phyloP scores from a whole-genome alignment of 2,329 filamentous ascomycete species.

The Penicillium aurantiogriseum region DNA sequence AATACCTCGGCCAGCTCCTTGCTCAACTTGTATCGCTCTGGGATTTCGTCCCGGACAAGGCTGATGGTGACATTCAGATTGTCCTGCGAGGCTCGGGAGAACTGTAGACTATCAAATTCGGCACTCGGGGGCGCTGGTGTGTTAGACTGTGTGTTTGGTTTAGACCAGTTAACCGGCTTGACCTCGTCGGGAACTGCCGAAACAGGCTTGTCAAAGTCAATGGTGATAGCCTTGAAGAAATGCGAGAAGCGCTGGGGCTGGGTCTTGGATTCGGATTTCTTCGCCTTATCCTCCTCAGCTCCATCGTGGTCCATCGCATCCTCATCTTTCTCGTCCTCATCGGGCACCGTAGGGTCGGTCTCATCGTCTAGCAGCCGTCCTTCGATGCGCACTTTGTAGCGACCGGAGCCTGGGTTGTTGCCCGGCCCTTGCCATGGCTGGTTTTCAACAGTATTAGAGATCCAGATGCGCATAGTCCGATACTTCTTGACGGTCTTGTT shows the following conservation, averaged over 20 bases:
- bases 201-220: slow-evolving; percentile 51
- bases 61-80: slow-evolving; percentile 90
- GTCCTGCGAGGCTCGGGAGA: slow-evolving; percentile 88
- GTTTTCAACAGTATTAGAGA: slow-evolving; percentile 90
- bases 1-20: slow-evolving; percentile 77
- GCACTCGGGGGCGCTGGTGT: slow-evolving; percentile 60
- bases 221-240: slow-evolving; percentile 53
- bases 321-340: slow-evolving; percentile 44
- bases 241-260: slow-evolving; percentile 47
- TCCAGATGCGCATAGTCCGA: slow-evolving; percentile 86
- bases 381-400: slow-evolving; percentile 87
- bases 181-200: slow-evolving; percentile 44
- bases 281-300: slow-evolving; percentile 31
- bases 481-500: slow-evolving; percentile 74
- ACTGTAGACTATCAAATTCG: slow-evolving; percentile 88
- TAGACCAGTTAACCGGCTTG: slow-evolving; percentile 75
- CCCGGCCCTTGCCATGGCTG: slow-evolving; percentile 75
- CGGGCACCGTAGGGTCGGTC: slow-evolving; percentile 52
- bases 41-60: slow-evolving; percentile 76
- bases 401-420: slow-evolving; percentile 38
- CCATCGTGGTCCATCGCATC: slow-evolving; percentile 63
- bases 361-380: slow-evolving; percentile 75
- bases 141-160: slow-evolving; percentile 60
- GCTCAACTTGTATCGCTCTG: slow-evolving; percentile 79
- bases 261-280: slow-evolving; percentile 30